These are phyloP conservation scores for Lodderomyces elongisporus DNA, from an alignment of 1,139 yeast genomes.

Conservation along the genomic window DNA sequence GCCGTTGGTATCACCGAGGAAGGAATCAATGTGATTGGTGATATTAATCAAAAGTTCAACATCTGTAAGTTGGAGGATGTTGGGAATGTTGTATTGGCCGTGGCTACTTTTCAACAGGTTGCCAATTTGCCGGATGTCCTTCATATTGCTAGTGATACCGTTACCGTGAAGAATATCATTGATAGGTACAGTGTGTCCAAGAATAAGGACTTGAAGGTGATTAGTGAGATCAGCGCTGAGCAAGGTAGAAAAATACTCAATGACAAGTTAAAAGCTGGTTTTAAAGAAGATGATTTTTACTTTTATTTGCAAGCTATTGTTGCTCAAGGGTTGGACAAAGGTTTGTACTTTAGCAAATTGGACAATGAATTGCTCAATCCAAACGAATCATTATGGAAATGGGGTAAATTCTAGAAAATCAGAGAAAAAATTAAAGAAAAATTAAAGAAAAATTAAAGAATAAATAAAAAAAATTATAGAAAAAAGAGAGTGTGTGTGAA, in stretches of 20 bases:
- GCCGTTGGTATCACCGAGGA: slow-evolving; percentile 32
- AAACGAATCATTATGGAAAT: slow-evolving; percentile 46
- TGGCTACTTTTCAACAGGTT: slow-evolving; percentile 30
- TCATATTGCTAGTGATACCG: slow-evolving; percentile 37
- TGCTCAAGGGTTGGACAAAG: slow-evolving; percentile 31
- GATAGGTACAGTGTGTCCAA: slow-evolving; percentile 38
- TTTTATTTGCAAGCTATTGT: slow-evolving; percentile 25
- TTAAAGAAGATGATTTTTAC: slow-evolving; percentile 25
- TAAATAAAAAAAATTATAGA: no score
- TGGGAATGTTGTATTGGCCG: slow-evolving; percentile 41
- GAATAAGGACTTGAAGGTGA: slow-evolving; percentile 28
- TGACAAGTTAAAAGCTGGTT: slow-evolving; percentile 25
- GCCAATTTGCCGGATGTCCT: slow-evolving; percentile 41
- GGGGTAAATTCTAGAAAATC: slow-evolving; percentile 33
- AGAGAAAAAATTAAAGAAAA: no score
- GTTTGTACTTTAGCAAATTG: slow-evolving; percentile 26
- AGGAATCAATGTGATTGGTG: slow-evolving; percentile 41
- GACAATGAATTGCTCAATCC: slow-evolving; percentile 56
- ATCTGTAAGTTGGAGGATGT: slow-evolving; percentile 40
- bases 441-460: no score
- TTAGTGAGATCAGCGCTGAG: slow-evolving; percentile 16
- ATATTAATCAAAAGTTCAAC: slow-evolving; percentile 27
- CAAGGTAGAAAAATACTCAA: slow-evolving; percentile 28
- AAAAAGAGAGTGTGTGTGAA: no score
- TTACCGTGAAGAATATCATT: slow-evolving; percentile 35